phyloP scores from a whole-genome alignment of 805 yeast species.

The Suhomyces vadensis region DNA sequence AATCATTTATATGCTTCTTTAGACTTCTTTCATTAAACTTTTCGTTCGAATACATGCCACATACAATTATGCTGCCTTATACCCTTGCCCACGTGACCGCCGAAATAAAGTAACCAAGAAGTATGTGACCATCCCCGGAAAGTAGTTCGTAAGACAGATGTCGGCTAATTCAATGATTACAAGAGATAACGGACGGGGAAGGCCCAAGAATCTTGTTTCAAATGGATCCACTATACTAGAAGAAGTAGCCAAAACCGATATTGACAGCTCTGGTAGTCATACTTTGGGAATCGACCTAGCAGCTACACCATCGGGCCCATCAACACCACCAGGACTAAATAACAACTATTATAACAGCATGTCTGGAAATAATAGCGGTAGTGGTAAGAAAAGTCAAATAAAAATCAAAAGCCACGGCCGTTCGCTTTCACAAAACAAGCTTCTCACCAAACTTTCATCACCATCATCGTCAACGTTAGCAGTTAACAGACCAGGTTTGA shows the following conservation, averaged over 20 bases:
- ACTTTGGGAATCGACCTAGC: neutral
- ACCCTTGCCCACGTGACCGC: constrained; percentile 6
- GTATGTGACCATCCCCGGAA: neutral
- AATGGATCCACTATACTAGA: neutral
- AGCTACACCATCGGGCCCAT: neutral
- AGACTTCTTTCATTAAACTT: too few relatives aligned
- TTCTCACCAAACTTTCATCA: constrained; percentile 29
- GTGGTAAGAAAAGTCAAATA: constrained; percentile 1
- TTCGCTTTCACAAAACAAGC: constrained; percentile 33
- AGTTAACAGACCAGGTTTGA: constrained; percentile 30
- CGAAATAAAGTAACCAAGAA: neutral
- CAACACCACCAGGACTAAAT: neutral
- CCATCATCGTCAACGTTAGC: constrained; percentile 12
- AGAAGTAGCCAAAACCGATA: neutral
- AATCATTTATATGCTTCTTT: too few relatives aligned
- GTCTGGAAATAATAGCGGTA: neutral
- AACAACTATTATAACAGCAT: neutral
- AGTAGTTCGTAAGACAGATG: neutral
- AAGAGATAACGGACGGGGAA: constrained; percentile 11
- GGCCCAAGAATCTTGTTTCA: constrained; percentile 7
- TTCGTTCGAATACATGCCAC: too few relatives aligned
- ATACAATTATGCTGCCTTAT: too few relatives aligned
- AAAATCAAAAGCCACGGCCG: constrained; percentile 24
- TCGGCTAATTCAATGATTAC: neutral
- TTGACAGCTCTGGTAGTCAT: neutral